Percentiles rank a stretch among this genome's conserved stretches.
Evolutionary conservation across 2,329 filamentous ascomycete species (phyloP).

Genomic region (Esteya vermicola): DNA sequence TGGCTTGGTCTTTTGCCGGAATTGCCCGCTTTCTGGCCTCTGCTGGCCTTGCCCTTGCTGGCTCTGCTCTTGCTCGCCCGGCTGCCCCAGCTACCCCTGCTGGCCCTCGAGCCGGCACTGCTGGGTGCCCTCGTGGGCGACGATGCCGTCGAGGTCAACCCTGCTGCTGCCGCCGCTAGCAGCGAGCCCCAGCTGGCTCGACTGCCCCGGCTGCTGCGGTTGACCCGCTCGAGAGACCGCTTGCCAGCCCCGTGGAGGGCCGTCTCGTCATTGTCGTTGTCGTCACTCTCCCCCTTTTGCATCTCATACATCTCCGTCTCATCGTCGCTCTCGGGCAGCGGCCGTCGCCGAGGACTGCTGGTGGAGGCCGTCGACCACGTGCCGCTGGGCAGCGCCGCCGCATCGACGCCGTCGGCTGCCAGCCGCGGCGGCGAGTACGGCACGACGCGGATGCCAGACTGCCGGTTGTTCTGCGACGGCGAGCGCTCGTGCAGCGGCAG

Average conservation of each 20-base stretch:
- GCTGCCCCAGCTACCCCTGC: conserved; percentile 2
- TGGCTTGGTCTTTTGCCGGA: conserved; percentile 12
- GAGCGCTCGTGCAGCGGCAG: conserved; percentile 25
- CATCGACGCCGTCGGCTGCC: conserved; percentile 10
- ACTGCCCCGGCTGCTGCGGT: conserved; percentile 2
- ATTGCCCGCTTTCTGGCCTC: background rate
- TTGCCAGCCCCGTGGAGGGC: too few relatives aligned
- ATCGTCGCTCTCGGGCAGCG: background rate
- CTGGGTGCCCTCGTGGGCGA: background rate
- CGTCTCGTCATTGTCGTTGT: conserved; percentile 4
- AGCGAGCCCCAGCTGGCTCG: conserved; percentile 9
- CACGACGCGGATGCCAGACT: conserved; percentile 29
- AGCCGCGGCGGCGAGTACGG: conserved; percentile 31
- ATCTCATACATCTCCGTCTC: too few relatives aligned
- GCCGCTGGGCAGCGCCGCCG: conserved; percentile 1
- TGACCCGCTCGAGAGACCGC: conserved; percentile 3
- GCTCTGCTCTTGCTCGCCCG: conserved; percentile 3
- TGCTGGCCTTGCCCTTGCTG: background rate
- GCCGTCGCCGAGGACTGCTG: conserved; percentile 3
- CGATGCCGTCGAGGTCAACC: background rate
- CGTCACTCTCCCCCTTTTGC: too few relatives aligned
- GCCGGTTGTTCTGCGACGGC: conserved; percentile 25
- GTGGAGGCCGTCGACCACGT: too few relatives aligned
- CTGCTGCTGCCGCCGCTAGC: conserved; percentile 2
- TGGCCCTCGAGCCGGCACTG: conserved; percentile 2